These are phyloP conservation scores for Phaseolus lunatus DNA, from an alignment of 306 rosid species.

Conservation along the genomic window DNA sequence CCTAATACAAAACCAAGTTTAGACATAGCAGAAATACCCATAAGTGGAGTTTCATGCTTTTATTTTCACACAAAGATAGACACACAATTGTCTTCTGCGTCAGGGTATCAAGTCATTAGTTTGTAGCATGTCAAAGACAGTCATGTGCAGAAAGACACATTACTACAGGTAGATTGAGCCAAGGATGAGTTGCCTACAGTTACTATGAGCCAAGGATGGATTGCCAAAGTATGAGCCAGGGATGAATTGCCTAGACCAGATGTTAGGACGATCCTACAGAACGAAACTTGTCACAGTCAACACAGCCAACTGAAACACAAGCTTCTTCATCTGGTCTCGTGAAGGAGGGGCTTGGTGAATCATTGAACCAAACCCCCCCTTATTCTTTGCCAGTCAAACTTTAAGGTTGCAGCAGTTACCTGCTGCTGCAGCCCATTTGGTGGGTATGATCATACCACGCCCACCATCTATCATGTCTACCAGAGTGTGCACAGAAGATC, in stretches of 20 bases:
- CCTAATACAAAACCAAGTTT: constrained; percentile 42
- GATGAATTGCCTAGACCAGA: constrained; percentile 70
- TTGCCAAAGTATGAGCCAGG: constrained; percentile 70
- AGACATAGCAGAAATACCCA: constrained; percentile 40
- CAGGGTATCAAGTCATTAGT: constrained; percentile 47
- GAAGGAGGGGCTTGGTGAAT: constrained; percentile 52
- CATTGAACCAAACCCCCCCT: constrained; percentile 48
- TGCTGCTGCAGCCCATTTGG: constrained; percentile 80
- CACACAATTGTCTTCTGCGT: constrained; percentile 41
- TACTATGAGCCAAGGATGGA: constrained; percentile 79
- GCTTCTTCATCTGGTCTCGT: constrained; percentile 62
- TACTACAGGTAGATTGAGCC: constrained; percentile 2
- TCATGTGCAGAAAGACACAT: constrained; percentile 44
- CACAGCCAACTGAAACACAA: constrained; percentile 39
- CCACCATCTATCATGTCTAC: constrained; percentile 60
- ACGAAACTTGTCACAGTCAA: constrained; percentile 49
- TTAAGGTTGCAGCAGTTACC: constrained; percentile 76
- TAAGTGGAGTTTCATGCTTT: constrained; percentile 39
- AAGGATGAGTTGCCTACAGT: constrained; percentile 13
- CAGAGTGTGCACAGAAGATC: constrained; percentile 56
- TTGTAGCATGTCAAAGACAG: constrained; percentile 32
- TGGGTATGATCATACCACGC: constrained; percentile 65
- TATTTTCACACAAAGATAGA: constrained; percentile 50
- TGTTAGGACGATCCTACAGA: constrained; percentile 46
- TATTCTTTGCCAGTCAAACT: constrained; percentile 56